These are phyloP conservation scores for Salinomyces thailandicus DNA, from an alignment of 2,329 filamentous ascomycete genomes.

Conservation along the genomic window DNA sequence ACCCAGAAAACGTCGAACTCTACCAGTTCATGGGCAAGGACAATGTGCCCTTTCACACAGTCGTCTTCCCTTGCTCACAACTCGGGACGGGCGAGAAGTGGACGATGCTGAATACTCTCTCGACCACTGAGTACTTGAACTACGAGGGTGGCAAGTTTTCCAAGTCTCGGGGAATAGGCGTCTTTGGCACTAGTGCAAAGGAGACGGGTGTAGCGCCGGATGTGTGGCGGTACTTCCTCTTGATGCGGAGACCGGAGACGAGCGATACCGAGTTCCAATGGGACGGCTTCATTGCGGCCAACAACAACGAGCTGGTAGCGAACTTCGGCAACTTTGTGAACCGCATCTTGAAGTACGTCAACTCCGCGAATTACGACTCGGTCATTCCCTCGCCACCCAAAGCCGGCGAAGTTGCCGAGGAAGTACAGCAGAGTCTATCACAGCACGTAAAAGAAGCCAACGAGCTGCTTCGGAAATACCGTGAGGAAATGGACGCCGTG, in stretches of 20 bases:
- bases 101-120: conserved; percentile 82
- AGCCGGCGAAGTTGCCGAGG: conserved; percentile 1
- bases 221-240: conserved; percentile 88
- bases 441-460: conserved; percentile 53
- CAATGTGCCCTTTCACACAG: conserved; percentile 77
- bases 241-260: conserved; percentile 75
- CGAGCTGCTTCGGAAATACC: conserved; percentile 54
- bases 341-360: conserved; percentile 55
- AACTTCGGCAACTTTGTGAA: conserved; percentile 54
- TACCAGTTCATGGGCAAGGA: conserved; percentile 97
- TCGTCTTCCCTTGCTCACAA: conserved; percentile 83
- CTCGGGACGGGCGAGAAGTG: conserved; percentile 75
- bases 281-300: conserved; percentile 68
- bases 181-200: conserved; percentile 82
- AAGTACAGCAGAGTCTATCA: conserved; percentile 20
- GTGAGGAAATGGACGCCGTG: conserved; percentile 57
- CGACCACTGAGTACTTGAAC: conserved; percentile 81
- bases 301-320: conserved; percentile 81
- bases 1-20: conserved; percentile 74
- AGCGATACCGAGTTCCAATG: conserved; percentile 86
- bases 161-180: conserved; percentile 79
- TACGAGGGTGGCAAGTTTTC: conserved; percentile 87
- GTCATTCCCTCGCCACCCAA: conserved; percentile 11
- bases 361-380: conserved; percentile 57
- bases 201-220: conserved; percentile 75